These are phyloP conservation scores for Ceratocystiopsis minuta DNA, from an alignment of 2,329 filamentous ascomycete genomes.

Conservation along the genomic window DNA sequence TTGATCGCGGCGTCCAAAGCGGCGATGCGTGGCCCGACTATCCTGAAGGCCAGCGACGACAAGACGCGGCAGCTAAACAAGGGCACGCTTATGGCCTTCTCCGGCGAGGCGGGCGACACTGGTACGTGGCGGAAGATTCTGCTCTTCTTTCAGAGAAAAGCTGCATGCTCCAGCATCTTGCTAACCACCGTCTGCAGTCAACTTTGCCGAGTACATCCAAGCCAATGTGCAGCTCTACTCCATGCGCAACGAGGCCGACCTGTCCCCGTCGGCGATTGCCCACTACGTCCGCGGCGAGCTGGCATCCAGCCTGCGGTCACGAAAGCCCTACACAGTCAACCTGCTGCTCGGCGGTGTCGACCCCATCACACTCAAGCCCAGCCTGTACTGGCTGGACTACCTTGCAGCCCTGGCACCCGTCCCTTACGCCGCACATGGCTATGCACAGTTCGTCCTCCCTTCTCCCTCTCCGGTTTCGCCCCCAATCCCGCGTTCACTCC, in stretches of 20 bases:
- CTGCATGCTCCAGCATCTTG: not conserved
- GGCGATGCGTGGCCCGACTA: conserved; percentile 89
- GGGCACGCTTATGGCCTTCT: conserved; percentile 87
- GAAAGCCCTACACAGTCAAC: conserved; percentile 94
- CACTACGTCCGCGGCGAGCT: conserved; percentile 91
- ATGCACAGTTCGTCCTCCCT: conserved; percentile 63
- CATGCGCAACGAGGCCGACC: conserved; percentile 90
- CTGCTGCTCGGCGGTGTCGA: conserved; percentile 87
- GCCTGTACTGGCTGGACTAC: conserved; percentile 95
- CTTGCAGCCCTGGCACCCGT: conserved; percentile 73
- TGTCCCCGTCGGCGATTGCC: conserved; percentile 75
- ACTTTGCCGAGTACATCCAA: conserved; percentile 99
- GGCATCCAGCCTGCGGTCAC: conserved; percentile 73
- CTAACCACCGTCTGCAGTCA: conserved; percentile 38
- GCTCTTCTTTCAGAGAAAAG: not conserved
- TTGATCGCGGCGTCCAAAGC: conserved; percentile 95
- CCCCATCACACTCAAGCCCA: conserved; percentile 75
- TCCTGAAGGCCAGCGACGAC: conserved; percentile 89
- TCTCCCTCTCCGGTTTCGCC: not conserved
- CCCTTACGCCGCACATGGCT: conserved; percentile 93
- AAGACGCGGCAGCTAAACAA: conserved; percentile 89
- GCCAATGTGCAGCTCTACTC: conserved; percentile 95
- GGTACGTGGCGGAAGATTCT: conserved; percentile 26
- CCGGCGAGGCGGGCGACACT: conserved; percentile 90
- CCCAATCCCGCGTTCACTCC: not conserved